Percentiles rank a stretch among this genome's conserved stretches.
phyloP scores from a whole-genome alignment of 1,284 basidiomycete species.

The Ustilago curta region DNA sequence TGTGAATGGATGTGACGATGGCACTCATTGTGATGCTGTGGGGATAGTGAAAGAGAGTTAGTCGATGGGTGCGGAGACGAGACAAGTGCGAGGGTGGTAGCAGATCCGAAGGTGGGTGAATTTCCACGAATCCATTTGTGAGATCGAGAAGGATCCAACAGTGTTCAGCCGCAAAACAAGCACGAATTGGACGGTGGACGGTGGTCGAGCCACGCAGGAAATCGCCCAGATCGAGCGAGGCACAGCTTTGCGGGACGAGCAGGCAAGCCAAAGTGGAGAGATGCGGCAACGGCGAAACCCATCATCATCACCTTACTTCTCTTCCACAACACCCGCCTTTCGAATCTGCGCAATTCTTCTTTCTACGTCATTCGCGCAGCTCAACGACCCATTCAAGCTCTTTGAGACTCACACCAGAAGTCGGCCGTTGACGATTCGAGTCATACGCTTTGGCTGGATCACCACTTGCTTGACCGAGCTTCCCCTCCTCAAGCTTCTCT shows the following conservation, averaged over 20 bases:
- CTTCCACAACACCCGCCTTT: background rate
- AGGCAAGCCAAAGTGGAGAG: conserved; percentile 2
- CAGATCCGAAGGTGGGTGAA: background rate
- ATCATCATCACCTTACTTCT: conserved; percentile 2
- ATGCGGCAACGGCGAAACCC: background rate
- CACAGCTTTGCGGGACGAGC: conserved; percentile 1
- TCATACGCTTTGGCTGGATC: background rate
- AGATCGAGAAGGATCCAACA: background rate
- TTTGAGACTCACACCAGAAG: background rate
- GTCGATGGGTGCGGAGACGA: conserved; percentile 1
- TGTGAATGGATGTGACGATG: conserved; percentile 27
- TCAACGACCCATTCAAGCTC: background rate
- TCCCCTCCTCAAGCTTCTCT: too few species aligned
- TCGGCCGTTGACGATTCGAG: background rate
- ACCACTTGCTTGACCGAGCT: background rate
- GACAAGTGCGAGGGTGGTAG: background rate
- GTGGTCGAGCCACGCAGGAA: conserved; percentile 13
- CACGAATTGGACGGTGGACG: too few species aligned
- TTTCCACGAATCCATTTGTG: background rate
- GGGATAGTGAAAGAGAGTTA: background rate
- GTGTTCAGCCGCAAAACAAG: background rate
- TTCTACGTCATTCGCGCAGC: background rate
- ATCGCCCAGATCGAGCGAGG: background rate
- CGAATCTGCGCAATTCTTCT: too few species aligned
- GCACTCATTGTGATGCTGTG: background rate